Conservation (phyloP, 495 filamentous ascomycete species). For the Talaromyces liani region DNA sequence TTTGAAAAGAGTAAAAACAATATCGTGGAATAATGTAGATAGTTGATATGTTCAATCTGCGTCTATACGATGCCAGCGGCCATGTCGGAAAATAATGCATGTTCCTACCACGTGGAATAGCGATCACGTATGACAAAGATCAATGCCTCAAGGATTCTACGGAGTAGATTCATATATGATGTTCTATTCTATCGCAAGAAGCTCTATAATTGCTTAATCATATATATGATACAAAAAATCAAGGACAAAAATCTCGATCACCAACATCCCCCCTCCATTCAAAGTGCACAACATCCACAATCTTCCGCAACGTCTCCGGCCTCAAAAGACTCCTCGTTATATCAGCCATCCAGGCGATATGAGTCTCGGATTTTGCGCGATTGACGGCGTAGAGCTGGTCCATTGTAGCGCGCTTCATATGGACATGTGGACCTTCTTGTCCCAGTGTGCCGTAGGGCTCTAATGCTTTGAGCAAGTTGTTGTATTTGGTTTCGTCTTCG, state of each 20-base stretch:
- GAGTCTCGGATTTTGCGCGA: conserved; percentile 5
- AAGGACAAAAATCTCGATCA: neutral
- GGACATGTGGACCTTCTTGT: neutral
- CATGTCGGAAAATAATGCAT: neutral
- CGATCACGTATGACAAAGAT: neutral
- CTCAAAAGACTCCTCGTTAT: conserved; percentile 15
- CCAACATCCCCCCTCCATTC: neutral
- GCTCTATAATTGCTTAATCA: neutral
- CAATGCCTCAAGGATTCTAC: neutral
- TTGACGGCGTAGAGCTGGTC: conserved; percentile 8
- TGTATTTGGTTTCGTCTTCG: neutral
- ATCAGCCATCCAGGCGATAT: conserved; percentile 22
- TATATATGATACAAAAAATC: neutral
- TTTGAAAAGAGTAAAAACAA: neutral
- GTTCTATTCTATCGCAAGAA: neutral
- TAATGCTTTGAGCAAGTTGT: neutral
- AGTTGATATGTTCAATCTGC: neutral
- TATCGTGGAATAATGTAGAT: too few species aligned
- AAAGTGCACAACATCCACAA: neutral
- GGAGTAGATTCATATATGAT: neutral
- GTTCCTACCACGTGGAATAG: neutral
- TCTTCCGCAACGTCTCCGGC: conserved; percentile 9
- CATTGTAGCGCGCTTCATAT: neutral
- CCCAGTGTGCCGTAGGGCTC: neutral
- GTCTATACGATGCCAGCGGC: neutral